Evolutionary conservation across 1,284 basidiomycete genomes (phyloP).

Genomic region (Tylopilus sp.): DNA sequence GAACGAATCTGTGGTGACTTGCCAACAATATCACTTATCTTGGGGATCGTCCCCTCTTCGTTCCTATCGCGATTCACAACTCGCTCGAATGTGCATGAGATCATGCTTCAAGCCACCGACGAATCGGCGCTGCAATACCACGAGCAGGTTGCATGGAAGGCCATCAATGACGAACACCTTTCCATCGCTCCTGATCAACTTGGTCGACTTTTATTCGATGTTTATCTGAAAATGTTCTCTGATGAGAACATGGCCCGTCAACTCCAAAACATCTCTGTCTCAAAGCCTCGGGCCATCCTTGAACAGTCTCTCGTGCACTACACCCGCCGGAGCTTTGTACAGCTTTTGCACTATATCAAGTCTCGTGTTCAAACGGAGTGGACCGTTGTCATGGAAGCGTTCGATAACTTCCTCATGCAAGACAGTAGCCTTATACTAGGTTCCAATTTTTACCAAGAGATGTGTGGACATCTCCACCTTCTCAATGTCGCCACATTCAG

Average conservation of each 20-base stretch:
- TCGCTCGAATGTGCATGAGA: constrained; percentile 56
- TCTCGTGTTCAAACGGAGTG: constrained; percentile 47
- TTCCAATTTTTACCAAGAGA: constrained; percentile 53
- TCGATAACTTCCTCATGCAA: constrained; percentile 40
- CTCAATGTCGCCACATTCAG: constrained; percentile 40
- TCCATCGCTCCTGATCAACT: constrained; percentile 47
- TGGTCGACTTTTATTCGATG: constrained; percentile 53
- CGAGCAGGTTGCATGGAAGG: constrained; percentile 57
- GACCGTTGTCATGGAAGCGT: constrained; percentile 42
- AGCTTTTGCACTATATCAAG: constrained; percentile 54
- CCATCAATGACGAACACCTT: constrained; percentile 31
- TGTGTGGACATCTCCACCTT: constrained; percentile 52
- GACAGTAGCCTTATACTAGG: constrained; percentile 48
- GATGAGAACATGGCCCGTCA: constrained; percentile 29
- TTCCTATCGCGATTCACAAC: constrained; percentile 56
- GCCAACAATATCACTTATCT: constrained; percentile 51
- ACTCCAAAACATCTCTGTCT: constrained; percentile 17
- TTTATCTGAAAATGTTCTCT: constrained; percentile 61
- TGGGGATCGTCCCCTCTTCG: constrained; percentile 54
- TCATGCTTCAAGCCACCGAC: constrained; percentile 30
- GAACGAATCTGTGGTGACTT: constrained; percentile 52
- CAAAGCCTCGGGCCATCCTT: neutral
- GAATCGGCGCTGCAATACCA: constrained; percentile 47
- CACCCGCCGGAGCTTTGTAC: constrained; percentile 54
- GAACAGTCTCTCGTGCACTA: constrained; percentile 48